Evolutionary conservation across 805 yeast genomes (phyloP).

Genomic region (Saturnispora besseyi): DNA sequence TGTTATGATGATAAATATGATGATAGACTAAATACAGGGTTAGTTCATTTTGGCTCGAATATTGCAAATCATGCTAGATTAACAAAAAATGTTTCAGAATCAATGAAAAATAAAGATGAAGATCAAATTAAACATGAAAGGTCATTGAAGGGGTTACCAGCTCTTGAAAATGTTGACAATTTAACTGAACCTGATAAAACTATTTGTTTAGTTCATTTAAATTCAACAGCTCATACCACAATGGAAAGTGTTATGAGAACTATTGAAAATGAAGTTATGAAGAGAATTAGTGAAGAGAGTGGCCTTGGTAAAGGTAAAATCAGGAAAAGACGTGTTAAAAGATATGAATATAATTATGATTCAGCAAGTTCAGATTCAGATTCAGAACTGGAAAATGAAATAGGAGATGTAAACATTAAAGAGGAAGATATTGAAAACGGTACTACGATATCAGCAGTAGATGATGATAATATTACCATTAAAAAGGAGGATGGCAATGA

Average conservation of each 20-base stretch:
- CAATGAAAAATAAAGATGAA: slow-evolving; percentile 5
- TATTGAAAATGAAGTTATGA: slow-evolving; percentile 11
- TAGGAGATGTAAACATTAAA: background rate
- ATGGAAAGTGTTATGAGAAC: slow-evolving; percentile 11
- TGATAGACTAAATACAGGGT: slow-evolving; percentile 27
- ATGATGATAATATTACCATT: too few species aligned
- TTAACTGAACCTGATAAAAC: slow-evolving; percentile 14
- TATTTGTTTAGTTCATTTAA: slow-evolving; percentile 13
- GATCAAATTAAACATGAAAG: slow-evolving; percentile 3
- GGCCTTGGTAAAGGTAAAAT: slow-evolving; percentile 8
- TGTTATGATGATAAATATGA: slow-evolving; percentile 18
- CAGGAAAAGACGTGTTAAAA: slow-evolving; percentile 9
- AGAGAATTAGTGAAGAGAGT: background rate
- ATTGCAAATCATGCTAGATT: slow-evolving; percentile 32
- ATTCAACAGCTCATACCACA: slow-evolving; percentile 12
- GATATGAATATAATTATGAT: slow-evolving; percentile 4
- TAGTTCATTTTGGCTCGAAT: slow-evolving; percentile 36
- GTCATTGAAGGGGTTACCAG: background rate
- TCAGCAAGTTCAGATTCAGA: slow-evolving; percentile 8
- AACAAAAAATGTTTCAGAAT: slow-evolving; percentile 21
- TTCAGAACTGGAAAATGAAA: slow-evolving; percentile 1
- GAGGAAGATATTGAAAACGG: background rate
- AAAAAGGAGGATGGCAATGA: slow-evolving; percentile 6
- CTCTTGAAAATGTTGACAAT: background rate
- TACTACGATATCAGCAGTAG: too few species aligned